Base-by-base conservation (phyloP, 2,329 filamentous ascomycete species). In the Colletotrichum noveboracense region DNA sequence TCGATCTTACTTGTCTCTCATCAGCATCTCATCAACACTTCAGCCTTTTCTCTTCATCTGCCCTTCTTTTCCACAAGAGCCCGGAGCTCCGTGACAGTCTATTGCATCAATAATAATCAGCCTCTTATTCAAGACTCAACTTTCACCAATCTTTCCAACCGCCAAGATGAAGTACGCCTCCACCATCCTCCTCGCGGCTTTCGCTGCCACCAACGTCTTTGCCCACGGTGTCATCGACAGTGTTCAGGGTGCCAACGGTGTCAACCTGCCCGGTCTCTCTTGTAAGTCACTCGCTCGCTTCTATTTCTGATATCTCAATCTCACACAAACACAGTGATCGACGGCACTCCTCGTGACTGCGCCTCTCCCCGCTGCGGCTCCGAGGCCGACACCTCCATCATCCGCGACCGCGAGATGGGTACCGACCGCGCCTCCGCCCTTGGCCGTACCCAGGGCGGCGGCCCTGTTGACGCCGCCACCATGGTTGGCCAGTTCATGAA, bases 291-390 rank as follows among this genome's bases (percentile, higher is more conserved):
- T 14, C 9, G 3, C 76, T 6, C 13, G 2, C 10, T 8, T 24
- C 8, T 8, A 1, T 6, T 24, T 6, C 18, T 12, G 12, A n/a
- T 24, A 6, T 34, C 13, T 5, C 12, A 8, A 8, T n/a, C 71
- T 74, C 32, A 78, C 48, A 58, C 13, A 21, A 70, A 16, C 34
- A 13, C n/a, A 87, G 90, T 93, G 77, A 86, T 87, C 64, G 92
- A 94, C 76, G 92, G 91, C 79, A 93, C 92, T 76, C 92, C 92
- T 65, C 91, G 93, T 80, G 92, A 94, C 84, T 94, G 92, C 83
- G 86, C 90, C 67, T 86, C 85, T 79, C 91, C 92, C 77, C 77
- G 82, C 55, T 94, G 92, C 80, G 93, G 92, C 72, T 89, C 92
- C 24, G 89, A 94, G 82, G 91, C 89, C 73, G 93, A 94, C 80